Evolutionary conservation across 768 basidiomycete genomes (phyloP), one percentile per base, ranked within the genome.

Genomic region (Asterophora parasitica): DNA sequence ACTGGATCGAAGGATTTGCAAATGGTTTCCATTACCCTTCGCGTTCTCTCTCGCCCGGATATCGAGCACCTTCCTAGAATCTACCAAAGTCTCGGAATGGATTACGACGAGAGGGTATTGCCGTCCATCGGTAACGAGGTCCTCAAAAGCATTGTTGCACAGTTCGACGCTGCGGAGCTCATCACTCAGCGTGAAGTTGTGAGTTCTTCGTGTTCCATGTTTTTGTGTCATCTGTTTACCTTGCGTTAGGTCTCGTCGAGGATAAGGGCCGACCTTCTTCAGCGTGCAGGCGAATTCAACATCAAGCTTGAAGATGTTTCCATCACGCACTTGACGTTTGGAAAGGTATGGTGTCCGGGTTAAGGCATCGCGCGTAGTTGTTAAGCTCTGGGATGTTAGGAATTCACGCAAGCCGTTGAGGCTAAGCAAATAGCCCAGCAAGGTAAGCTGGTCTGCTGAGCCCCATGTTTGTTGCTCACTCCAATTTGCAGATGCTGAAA

Each of bases 361-460:
- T 27, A 23, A 23, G 43, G 36, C 20, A 27, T 51, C 26, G 2
- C 30, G 1, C 17, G 28, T 19, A 23, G 11, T 10, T 37, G 44
- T 45, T 54, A 7, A 45, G 34, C 31, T 33, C 39, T 49, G 31
- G 48, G 26, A 34, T 2, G 26, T 13, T 53, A 91, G 89, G 90
- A 92, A 80, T 92, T 92, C 63, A 91, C 91, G 5, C 84, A 88
- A 83, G 96, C 96, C n/a, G 96, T 99, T 7, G 96, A 99, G 70
- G 95, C 95, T 33, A 99, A 99, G 68, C 96, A 98, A 68, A 97
- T 99, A 65, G 96, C 96, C 8, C 96, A 99, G 66, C 96, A 99
- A 79, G 90, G 90, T 91, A 57, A 40, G 71, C 53, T 4, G n/a
- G 41, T 16, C 26, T 33, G 26, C 15, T 7, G 6, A 12, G 43